Evolutionary conservation across 78 protist species (phyloP), one percentile per base, ranked within the genome.

Genomic region (Cavenderia fasciculata): DNA sequence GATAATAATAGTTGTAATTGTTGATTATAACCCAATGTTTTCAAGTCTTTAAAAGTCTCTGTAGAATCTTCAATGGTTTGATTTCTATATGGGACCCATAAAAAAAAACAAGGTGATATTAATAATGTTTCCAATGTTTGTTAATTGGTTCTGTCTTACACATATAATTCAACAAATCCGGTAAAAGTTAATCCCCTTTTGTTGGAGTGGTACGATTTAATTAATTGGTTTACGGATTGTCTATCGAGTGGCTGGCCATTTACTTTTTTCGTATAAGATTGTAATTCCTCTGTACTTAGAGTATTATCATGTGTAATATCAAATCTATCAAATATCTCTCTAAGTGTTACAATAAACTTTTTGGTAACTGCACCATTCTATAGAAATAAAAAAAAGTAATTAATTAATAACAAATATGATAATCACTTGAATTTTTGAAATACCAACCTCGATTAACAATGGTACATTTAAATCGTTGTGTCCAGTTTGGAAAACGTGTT

Each of bases 151-250:
- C n/a, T n/a, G n/a, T n/a, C n/a, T n/a, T n/a, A n/a, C n/a, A 76
- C 51, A 36, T 61, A 76, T 11, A 76, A 36, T 34, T 76, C 86
- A n/a, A 76, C 86, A 47, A 76, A 76, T 33, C 86, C 86, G 19
- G 73, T 59, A 59, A 76, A 76, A 10, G 86, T 76, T 34, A 76
- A 36, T 19, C 86, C 86, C 10, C 29, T 46, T 25, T 31, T 76
- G 4, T 29, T 19, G 29, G 74, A 62, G 16, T 76, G 29, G 27
- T 76, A 76, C 2, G 29, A 23, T 16, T 40, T 12, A 6, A 76
- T 7, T 1, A 76, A 43, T 34, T 29, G 16, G 57, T 61, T 33
- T 10, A 76, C 12, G 19, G 86, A 34, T 8, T 76, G n/a, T 44
- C 12, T 21, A 62, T 76, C 86, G 27, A 76, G 4, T 47, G 41